Evolutionary conservation across 192 early-diverging fungal genomes (phyloP), one percentile per base, ranked within the genome.

Genomic region (Physocladia obscura): DNA sequence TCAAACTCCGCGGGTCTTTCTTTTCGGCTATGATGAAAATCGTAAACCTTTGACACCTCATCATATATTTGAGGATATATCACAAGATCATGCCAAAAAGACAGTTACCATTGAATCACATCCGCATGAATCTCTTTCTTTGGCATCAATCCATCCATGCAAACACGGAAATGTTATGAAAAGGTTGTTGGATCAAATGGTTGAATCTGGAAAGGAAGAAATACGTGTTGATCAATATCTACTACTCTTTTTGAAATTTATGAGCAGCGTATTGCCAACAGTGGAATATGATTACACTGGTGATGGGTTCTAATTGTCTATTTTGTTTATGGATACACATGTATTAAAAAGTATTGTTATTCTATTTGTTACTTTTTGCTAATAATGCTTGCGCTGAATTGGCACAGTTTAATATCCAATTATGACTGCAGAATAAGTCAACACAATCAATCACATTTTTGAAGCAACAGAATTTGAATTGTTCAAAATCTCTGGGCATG

Each of bases 151-250:
- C 60, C 97, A 99, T 79, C 95, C 97, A 4, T 99, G 97, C 89
- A 91, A 92, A 71, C 97, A 99, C 75, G 94, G 94, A 4, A 91
- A 95, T 47, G 96, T 99, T 4, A 99, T 98, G 94, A 96, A 92
- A 79, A 89, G 88, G 75, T 90, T 99, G 57, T 89, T 98, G 35
- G 94, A 97, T 64, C 88, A 88, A 65, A 83, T 91, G 78, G 77
- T 77, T 6, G 87, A 89, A 22, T 82, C 79, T 67, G 80, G 84
- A 68, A 72, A 89, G 34, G 82, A 86, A n/a, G 90, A 85, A 71
- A 71, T 96, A 35, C 82, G 95, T 6, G 95, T 98, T 21, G 95
- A 98, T 75, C 93, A 95, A 85, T 93, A 97, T 71, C 79, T 99
- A 67, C 84, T 97, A 71, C 89, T 97, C 67, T 97, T 97, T 79